Conservation (phyloP, 225 moss, liverwort and hornwort species). For the Marchantia polymorpha region DNA sequence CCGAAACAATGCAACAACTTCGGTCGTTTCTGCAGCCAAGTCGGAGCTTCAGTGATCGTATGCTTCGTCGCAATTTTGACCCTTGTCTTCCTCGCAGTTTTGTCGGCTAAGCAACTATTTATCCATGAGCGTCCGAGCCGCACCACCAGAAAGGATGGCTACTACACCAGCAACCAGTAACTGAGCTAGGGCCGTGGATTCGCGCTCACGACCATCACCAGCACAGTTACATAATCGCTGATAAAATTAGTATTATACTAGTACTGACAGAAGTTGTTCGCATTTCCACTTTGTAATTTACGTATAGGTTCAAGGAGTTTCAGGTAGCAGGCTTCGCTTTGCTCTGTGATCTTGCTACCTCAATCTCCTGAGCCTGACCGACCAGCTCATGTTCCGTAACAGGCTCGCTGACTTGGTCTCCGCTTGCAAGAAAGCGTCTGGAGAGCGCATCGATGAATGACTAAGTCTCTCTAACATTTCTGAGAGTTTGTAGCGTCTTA, state of each 20-base stretch:
- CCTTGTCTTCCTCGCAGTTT: background rate
- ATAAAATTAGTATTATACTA: background rate
- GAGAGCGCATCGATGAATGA: no score
- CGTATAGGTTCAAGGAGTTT: no score
- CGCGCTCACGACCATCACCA: background rate
- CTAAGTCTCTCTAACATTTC: no score
- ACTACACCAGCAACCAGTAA: slow-evolving; percentile 5
- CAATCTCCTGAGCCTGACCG: no score
- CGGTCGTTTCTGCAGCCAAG: slow-evolving; percentile 27
- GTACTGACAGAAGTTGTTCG: background rate
- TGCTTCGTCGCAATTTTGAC: slow-evolving; percentile 14
- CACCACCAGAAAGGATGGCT: slow-evolving; percentile 8
- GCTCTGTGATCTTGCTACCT: no score
- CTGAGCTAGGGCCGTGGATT: background rate
- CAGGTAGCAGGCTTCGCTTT: no score
- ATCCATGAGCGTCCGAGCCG: background rate
- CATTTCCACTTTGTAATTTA: no score
- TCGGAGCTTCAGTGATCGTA: slow-evolving; percentile 20
- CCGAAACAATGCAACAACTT: slow-evolving; percentile 4
- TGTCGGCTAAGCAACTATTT: slow-evolving; percentile 29
- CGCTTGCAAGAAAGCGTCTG: no score
- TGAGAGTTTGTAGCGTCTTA: no score
- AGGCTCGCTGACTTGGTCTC: no score
- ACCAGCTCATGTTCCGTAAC: no score
- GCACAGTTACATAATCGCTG: background rate